phyloP scores from a whole-genome alignment of 805 yeast species.

The Phaffomyces thermotolerans region DNA sequence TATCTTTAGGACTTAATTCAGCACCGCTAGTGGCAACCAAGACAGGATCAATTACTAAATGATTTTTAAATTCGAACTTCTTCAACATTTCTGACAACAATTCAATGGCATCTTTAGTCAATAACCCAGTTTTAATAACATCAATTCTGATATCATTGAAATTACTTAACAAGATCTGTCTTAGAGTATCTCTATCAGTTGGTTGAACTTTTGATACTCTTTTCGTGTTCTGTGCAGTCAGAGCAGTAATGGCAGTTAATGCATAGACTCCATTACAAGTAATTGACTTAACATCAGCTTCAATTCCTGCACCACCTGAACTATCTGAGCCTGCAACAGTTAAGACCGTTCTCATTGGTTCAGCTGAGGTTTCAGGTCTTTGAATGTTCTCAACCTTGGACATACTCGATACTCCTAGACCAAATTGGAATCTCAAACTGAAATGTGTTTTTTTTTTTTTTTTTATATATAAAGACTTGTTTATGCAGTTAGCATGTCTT shows the following conservation, averaged over 20 bases:
- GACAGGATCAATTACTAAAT: constrained; percentile 73
- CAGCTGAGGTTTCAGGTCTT: constrained; percentile 2
- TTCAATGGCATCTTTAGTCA: constrained; percentile 46
- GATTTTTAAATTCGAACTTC: constrained; percentile 24
- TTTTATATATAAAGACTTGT: no score
- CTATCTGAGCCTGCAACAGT: constrained; percentile 72
- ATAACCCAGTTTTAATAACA: constrained; percentile 77
- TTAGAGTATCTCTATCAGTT: constrained; percentile 38
- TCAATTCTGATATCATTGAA: constrained; percentile 55
- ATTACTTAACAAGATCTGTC: constrained; percentile 43
- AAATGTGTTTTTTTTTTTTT: no score
- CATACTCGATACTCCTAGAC: no score
- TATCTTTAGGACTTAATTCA: constrained; percentile 40
- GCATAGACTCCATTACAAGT: constrained; percentile 72
- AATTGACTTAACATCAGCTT: constrained; percentile 79
- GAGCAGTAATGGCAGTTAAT: constrained; percentile 66
- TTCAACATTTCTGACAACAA: constrained; percentile 34
- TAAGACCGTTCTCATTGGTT: constrained; percentile 32
- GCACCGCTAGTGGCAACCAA: constrained; percentile 78
- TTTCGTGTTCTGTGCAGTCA: constrained; percentile 72
- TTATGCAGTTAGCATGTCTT: background rate
- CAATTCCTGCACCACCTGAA: constrained; percentile 90
- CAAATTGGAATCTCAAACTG: no score
- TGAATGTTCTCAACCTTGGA: background rate
- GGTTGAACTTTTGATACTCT: constrained; percentile 35